phyloP scores from a whole-genome alignment of 2,329 filamentous ascomycete genomes.

The Arachnomyces sp. region DNA sequence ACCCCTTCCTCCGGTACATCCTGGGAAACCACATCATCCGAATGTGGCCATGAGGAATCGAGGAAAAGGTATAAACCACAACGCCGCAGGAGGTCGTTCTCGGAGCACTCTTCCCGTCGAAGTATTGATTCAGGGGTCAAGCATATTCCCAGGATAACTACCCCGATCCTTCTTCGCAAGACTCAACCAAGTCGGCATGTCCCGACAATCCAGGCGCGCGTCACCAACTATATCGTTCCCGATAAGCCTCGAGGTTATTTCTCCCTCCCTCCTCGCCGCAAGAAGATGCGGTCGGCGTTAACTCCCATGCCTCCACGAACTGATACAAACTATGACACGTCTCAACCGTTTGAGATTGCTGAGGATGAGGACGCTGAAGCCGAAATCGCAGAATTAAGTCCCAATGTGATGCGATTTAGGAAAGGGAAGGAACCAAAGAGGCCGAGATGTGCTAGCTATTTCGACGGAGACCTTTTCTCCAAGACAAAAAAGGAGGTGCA shows the following conservation, averaged over 20 bases:
- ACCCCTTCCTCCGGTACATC: neutral
- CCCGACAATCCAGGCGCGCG: neutral
- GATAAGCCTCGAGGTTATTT: neutral
- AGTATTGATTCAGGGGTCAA: neutral
- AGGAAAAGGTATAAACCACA: neutral
- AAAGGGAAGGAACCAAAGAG: slow-evolving; percentile 9
- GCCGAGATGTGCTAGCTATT: slow-evolving; percentile 8
- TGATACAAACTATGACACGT: neutral
- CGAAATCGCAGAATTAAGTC: slow-evolving; percentile 5
- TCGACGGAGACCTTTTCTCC: slow-evolving; percentile 9
- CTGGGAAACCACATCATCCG: no score
- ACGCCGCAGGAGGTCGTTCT: neutral
- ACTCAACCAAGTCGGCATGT: neutral
- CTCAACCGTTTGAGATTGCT: slow-evolving; percentile 2
- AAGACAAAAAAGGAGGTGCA: neutral
- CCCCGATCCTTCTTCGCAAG: slow-evolving; percentile 3
- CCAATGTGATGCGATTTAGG: slow-evolving; percentile 10
- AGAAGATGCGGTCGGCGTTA: neutral
- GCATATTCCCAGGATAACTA: neutral
- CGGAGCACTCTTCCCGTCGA: neutral
- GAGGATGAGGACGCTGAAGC: neutral
- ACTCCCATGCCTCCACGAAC: neutral
- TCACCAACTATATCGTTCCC: neutral
- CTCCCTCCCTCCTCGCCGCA: slow-evolving; percentile 1
- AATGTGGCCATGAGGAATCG: no score